These are phyloP conservation scores for Elongisporangium anandrum DNA, from an alignment of 352 stramenopile species.

Conservation along the genomic window DNA sequence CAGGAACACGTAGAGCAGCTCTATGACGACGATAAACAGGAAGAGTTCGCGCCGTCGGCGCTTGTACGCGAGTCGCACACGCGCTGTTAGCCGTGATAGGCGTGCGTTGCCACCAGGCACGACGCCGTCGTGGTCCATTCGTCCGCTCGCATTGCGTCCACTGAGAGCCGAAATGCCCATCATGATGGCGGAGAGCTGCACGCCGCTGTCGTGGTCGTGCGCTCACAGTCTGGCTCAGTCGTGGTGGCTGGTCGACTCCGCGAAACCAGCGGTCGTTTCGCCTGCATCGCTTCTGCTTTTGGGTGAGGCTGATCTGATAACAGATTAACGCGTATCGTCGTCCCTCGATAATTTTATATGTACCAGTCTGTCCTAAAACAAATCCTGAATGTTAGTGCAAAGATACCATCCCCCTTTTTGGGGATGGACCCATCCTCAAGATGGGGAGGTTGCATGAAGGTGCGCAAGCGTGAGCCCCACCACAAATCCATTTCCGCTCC, in stretches of 20 bases:
- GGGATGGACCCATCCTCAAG: background rate
- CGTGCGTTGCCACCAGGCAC: background rate
- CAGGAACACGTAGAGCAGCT: conserved; percentile 48
- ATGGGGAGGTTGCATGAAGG: background rate
- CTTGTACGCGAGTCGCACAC: conserved; percentile 16
- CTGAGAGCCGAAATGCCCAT: background rate
- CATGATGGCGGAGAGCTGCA: background rate
- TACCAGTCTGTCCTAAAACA: background rate
- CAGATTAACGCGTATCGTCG: no score
- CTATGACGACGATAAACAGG: conserved; percentile 17
- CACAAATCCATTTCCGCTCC: background rate
- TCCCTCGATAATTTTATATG: background rate
- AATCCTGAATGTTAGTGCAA: background rate
- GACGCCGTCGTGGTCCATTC: background rate
- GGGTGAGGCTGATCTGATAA: background rate
- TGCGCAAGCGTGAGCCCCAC: background rate
- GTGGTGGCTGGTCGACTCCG: background rate
- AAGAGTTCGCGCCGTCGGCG: conserved; percentile 17
- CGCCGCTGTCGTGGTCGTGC: background rate
- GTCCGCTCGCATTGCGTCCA: background rate
- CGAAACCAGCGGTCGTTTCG: background rate
- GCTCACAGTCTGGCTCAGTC: no score
- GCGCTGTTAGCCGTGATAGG: background rate
- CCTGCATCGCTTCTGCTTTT: no score
- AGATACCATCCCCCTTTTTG: no score